phyloP scores from a whole-genome alignment of 257 asterid genomes.

The Mentha longifolia region DNA sequence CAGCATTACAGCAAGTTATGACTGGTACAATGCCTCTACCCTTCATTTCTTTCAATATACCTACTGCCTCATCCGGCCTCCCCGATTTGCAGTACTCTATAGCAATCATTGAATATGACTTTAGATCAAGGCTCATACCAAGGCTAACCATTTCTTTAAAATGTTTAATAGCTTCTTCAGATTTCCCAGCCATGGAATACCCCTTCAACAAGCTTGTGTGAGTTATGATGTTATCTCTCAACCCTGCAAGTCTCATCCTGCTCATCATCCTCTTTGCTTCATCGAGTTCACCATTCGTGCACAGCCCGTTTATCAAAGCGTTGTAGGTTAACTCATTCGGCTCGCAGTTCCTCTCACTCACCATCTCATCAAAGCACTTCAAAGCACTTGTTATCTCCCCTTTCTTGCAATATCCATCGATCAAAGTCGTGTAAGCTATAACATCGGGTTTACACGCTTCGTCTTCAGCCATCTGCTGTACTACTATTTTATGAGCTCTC shows the following conservation, averaged over 20 bases:
- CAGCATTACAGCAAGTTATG: slow-evolving; percentile 43
- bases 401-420: slow-evolving; percentile 53
- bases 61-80: slow-evolving; percentile 50
- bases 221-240: slow-evolving; percentile 44
- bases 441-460: slow-evolving; percentile 45
- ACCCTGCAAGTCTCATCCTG: slow-evolving; percentile 50
- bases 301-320: slow-evolving; percentile 56
- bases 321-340: slow-evolving; percentile 52
- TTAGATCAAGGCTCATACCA: slow-evolving; percentile 49
- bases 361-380: slow-evolving; percentile 51
- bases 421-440: slow-evolving; percentile 48
- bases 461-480: slow-evolving; percentile 38
- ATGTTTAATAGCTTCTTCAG: slow-evolving; percentile 48
- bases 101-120: slow-evolving; percentile 42
- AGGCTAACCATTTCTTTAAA: slow-evolving; percentile 49
- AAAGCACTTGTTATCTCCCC: slow-evolving; percentile 43
- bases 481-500: slow-evolving; percentile 34
- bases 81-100: slow-evolving; percentile 49
- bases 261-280: slow-evolving; percentile 53
- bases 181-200: slow-evolving; percentile 47
- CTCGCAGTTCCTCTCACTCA: slow-evolving; percentile 35
- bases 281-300: slow-evolving; percentile 49
- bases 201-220: slow-evolving; percentile 59
- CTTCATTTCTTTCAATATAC: slow-evolving; percentile 46
- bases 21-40: slow-evolving; percentile 35